Conservation (phyloP, 176 grass and related monocot genomes). For the Lolium rigidum region DNA sequence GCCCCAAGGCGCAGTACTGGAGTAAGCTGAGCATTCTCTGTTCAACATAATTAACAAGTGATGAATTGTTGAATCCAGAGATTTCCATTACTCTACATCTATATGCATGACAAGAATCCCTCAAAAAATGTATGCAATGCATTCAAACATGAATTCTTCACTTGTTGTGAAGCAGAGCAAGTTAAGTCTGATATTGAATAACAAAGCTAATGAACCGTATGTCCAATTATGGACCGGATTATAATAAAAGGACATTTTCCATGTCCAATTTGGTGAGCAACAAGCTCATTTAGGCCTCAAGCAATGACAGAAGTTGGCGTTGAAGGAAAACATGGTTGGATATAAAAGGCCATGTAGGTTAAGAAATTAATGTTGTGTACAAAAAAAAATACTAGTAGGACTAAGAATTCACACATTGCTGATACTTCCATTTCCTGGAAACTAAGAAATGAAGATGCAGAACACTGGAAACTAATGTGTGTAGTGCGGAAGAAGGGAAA, state of each 20-base stretch:
- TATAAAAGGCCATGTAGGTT: background rate
- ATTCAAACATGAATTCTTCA: background rate
- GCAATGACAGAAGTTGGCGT: background rate
- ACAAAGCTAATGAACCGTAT: background rate
- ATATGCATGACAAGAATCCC: background rate
- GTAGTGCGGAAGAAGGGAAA: background rate
- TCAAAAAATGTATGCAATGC: background rate
- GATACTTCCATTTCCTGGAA: background rate
- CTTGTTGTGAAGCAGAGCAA: background rate
- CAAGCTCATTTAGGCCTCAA: background rate
- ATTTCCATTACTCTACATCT: background rate
- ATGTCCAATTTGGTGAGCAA: background rate
- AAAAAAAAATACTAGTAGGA: background rate
- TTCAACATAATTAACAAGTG: conserved; percentile 37
- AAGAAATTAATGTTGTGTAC: background rate
- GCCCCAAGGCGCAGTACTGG: conserved; percentile 90
- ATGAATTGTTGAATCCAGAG: conserved; percentile 1
- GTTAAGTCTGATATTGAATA: background rate
- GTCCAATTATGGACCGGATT: too few relatives aligned
- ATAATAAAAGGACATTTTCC: background rate
- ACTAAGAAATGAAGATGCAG: background rate
- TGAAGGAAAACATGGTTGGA: background rate
- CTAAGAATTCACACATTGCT: background rate
- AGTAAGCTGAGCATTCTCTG: conserved; percentile 92
- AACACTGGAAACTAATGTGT: background rate